Base-by-base conservation (phyloP, 768 basidiomycete species). In the Rhizopogon roseolus region DNA sequence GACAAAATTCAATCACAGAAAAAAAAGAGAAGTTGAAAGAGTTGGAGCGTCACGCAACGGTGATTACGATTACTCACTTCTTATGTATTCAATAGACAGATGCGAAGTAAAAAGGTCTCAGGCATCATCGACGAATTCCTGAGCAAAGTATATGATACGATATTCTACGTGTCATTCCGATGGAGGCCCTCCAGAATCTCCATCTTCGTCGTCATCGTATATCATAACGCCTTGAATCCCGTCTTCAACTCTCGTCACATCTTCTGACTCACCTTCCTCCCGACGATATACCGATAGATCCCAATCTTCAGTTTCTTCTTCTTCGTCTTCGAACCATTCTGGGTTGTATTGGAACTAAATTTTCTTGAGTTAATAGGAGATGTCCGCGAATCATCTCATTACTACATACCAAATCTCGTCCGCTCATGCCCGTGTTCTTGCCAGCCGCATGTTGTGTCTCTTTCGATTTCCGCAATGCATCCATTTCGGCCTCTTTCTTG, bases 381-480 rank as follows among this genome's bases (percentile, higher is more conserved):
- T 22, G 34, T 17, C 39, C 43, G 17, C 28, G 2, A 48, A 46
- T 38, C 9, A 13, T 41, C 29, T 10, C 36, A 49, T 39, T 16
- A 73, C 82, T 16, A 73, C 82, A 60, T 62, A 94, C 93, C 74
- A 99, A 74, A 72, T 98, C 97, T 71, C 93, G 80, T 49, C 97
- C 97, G 54, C 89, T 92, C 93, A 99, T 93, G 44, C 97, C 97
- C 34, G 73, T 80, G 65, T 75, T 85, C 82, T 98, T 98, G 55
- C 95, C 96, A 3, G 94, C 94, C 3, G 86, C 81, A 60, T 77
- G 80, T 58, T 92, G 87, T 6, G 81, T 64, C 49, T 91, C 86
- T 73, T 97, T 97, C 25, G 91, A 80, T 67, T 90, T 93, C 61
- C 81, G 81, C 57, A 85, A 13, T 0, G 84, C 93, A 52, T 98